Percentiles rank a stretch among this genome's conserved stretches.
Conservation (phyloP, 495 filamentous ascomycete genomes). For the Aspergillus sclerotioniger region DNA sequence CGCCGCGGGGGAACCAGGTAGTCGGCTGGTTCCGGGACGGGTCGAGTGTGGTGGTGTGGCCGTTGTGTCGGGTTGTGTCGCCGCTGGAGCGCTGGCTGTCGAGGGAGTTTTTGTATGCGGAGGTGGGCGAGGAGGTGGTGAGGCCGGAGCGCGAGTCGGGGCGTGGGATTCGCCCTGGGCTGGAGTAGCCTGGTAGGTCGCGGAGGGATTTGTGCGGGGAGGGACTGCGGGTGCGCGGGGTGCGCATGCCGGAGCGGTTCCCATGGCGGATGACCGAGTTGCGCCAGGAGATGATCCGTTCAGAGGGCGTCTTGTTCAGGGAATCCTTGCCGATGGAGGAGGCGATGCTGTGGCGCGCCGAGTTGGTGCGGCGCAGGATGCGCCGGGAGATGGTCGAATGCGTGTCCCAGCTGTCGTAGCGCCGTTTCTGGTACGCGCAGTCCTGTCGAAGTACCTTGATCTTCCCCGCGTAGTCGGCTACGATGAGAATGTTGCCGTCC, state of each 20-base stretch:
- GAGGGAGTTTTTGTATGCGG: slow-evolving; percentile 30
- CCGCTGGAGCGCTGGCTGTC: slow-evolving; percentile 26
- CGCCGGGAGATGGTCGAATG: slow-evolving; percentile 76
- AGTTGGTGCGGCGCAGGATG: slow-evolving; percentile 68
- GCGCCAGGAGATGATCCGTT: slow-evolving; percentile 90
- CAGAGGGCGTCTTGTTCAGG: slow-evolving; percentile 60
- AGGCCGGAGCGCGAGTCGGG: slow-evolving; percentile 32
- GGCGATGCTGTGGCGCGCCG: slow-evolving; percentile 50
- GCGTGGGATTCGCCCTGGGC: slow-evolving; percentile 18
- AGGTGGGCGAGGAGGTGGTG: slow-evolving; percentile 37
- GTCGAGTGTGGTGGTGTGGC: background rate
- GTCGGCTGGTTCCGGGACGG: slow-evolving; percentile 2
- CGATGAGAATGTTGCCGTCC: slow-evolving; percentile 89
- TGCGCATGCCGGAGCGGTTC: slow-evolving; percentile 32
- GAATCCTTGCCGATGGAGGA: slow-evolving; percentile 48
- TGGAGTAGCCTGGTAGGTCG: slow-evolving; percentile 29
- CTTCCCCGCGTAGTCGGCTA: slow-evolving; percentile 79
- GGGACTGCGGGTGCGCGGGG: slow-evolving; percentile 48
- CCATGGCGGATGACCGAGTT: slow-evolving; percentile 66
- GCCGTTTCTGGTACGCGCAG: slow-evolving; percentile 69
- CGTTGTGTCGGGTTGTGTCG: background rate
- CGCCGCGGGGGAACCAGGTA: slow-evolving; percentile 19
- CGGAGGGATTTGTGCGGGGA: slow-evolving; percentile 56
- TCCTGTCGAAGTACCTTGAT: slow-evolving; percentile 96
- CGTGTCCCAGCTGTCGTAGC: slow-evolving; percentile 50